Conservation (phyloP, 768 basidiomycete genomes). For the Mycena vulgaris region DNA sequence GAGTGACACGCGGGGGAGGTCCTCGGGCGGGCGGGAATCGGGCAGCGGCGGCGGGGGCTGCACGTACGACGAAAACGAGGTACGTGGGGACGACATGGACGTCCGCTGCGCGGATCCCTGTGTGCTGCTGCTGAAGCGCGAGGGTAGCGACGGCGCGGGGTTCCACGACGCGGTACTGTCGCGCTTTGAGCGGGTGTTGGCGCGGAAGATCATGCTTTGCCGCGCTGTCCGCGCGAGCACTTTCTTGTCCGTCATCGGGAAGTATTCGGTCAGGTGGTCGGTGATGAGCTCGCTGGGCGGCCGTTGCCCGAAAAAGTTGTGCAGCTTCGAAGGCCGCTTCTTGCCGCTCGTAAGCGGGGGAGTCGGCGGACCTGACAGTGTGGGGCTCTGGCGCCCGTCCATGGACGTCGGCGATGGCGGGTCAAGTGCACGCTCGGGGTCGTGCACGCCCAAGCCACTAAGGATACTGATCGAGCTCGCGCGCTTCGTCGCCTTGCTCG, state of each 20-base stretch:
- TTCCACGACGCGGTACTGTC: conserved; percentile 69
- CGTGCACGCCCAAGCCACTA: conserved; percentile 91
- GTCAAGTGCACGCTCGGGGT: conserved; percentile 75
- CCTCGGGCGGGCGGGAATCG: conserved; percentile 53
- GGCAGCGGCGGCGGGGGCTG: conserved; percentile 58
- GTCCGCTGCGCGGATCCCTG: conserved; percentile 62
- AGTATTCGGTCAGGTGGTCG: conserved; percentile 93
- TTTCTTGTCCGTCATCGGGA: conserved; percentile 94
- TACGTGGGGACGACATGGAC: conserved; percentile 61
- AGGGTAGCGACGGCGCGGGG: conserved; percentile 55
- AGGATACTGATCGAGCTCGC: conserved; percentile 96
- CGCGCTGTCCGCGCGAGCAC: conserved; percentile 90
- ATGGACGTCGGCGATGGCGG: conserved; percentile 67
- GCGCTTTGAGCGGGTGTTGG: conserved; percentile 56
- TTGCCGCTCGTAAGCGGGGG: conserved; percentile 49
- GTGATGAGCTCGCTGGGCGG: conserved; percentile 98
- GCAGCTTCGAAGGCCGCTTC: conserved; percentile 79
- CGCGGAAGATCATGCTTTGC: conserved; percentile 87
- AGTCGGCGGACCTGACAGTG: conserved; percentile 46
- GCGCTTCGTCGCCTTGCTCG: conserved; percentile 79
- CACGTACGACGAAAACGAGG: conserved; percentile 60
- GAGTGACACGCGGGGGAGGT: conserved; percentile 80
- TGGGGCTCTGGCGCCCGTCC: conserved; percentile 43
- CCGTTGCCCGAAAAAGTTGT: conserved; percentile 98
- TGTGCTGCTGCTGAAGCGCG: conserved; percentile 77